phyloP scores from a whole-genome alignment of 352 stramenopile species.

The Saprolegnia diclina region DNA sequence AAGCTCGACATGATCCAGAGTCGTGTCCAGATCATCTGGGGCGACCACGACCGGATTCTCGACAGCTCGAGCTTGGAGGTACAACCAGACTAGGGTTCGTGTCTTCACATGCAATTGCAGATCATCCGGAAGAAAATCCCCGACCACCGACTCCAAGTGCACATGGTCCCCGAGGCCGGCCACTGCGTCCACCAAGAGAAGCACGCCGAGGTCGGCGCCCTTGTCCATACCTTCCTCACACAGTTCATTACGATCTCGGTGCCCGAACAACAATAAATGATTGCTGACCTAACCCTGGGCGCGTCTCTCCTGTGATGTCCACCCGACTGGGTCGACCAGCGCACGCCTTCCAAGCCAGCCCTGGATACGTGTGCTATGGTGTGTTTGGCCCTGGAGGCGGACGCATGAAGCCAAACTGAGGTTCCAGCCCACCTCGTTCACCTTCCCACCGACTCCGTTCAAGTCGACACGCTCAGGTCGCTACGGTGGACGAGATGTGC shows the following conservation, averaged over 20 bases:
- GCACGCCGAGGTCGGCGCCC: slow-evolving; percentile 31
- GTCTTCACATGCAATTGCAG: background rate
- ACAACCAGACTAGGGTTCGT: background rate
- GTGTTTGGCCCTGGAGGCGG: no score
- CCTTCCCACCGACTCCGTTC: no score
- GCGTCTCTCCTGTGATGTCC: no score
- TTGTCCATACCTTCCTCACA: slow-evolving; percentile 4
- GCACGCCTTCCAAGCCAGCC: no score
- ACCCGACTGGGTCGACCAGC: no score
- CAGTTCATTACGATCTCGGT: background rate
- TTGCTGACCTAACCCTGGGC: no score
- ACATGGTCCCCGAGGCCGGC: slow-evolving; percentile 57
- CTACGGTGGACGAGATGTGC: no score
- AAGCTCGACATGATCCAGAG: slow-evolving; percentile 47
- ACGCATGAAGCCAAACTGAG: no score
- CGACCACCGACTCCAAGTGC: slow-evolving; percentile 34
- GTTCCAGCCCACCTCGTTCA: no score
- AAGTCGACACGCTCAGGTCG: no score
- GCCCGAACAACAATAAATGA: no score
- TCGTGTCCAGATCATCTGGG: slow-evolving; percentile 64
- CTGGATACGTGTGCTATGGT: no score
- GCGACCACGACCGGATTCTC: slow-evolving; percentile 59
- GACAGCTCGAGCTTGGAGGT: slow-evolving; percentile 63
- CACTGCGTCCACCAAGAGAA: slow-evolving; percentile 70
- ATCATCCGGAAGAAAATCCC: slow-evolving; percentile 43